These are phyloP conservation scores for Castanopsis chinensis DNA, from an alignment of 306 rosid genomes.

Conservation along the genomic window DNA sequence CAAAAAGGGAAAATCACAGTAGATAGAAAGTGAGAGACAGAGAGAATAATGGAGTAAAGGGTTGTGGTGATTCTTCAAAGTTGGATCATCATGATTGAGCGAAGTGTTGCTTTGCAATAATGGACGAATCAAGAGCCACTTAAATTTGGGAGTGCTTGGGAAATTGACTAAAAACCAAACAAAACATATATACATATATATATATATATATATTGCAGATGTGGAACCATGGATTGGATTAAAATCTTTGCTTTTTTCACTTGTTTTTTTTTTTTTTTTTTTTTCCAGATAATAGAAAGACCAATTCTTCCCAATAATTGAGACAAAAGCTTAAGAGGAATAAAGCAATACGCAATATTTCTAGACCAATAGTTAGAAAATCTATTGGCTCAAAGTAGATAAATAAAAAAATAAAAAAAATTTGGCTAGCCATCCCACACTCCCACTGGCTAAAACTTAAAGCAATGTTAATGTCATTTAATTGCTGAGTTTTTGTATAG, in stretches of 20 bases:
- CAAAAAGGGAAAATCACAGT: not conserved
- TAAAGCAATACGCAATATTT: no score
- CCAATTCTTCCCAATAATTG: no score
- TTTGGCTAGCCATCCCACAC: not conserved
- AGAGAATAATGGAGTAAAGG: no score
- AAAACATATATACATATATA: no score
- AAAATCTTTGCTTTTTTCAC: no score
- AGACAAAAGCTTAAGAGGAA: no score
- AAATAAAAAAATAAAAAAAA: not conserved
- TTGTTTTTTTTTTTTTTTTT: no score
- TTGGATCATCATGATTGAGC: not conserved
- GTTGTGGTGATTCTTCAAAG: not conserved
- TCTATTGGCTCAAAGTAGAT: conserved; percentile 12
- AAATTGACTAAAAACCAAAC: not conserved
- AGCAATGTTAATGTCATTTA: no score
- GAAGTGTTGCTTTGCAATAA: not conserved
- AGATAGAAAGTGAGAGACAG: not conserved
- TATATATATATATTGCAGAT: no score
- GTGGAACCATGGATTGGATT: no score
- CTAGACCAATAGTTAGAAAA: not conserved
- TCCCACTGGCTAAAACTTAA: conserved; percentile 9
- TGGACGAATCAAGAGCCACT: not conserved
- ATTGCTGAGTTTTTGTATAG: no score
- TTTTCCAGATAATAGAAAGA: no score
- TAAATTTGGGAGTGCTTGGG: not conserved